These are phyloP conservation scores for Claviceps spartinae DNA, from an alignment of 2,329 filamentous ascomycete genomes.

Conservation along the genomic window DNA sequence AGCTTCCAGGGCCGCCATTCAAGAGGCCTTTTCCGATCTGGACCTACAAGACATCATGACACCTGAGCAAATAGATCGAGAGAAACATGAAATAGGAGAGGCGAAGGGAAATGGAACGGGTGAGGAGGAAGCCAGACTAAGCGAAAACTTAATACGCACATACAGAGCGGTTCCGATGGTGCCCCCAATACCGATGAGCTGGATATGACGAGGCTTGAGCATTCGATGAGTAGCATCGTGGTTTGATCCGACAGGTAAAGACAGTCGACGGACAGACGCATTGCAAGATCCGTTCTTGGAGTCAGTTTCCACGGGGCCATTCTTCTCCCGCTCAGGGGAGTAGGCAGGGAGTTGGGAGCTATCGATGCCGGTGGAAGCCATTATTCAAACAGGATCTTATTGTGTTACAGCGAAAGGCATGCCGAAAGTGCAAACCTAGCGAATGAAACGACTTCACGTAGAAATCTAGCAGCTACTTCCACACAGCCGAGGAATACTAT, in stretches of 20 bases:
- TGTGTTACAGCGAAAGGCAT: neutral
- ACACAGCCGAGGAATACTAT: no score
- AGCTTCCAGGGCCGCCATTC: slow-evolving; percentile 43
- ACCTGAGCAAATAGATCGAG: slow-evolving; percentile 9
- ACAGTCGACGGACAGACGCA: slow-evolving; percentile 4
- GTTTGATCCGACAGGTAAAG: slow-evolving; percentile 9
- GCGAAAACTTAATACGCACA: slow-evolving; percentile 19
- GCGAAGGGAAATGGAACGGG: neutral
- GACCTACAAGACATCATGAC: slow-evolving; percentile 18
- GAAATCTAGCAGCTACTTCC: no score
- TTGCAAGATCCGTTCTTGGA: neutral
- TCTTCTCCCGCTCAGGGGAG: slow-evolving; percentile 13
- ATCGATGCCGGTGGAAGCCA: slow-evolving; percentile 13
- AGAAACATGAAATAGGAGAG: neutral
- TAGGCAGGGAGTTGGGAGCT: slow-evolving; percentile 8
- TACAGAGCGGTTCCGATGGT: slow-evolving; percentile 50
- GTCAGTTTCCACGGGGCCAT: neutral
- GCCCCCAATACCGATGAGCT: slow-evolving; percentile 49
- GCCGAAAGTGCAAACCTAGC: neutral
- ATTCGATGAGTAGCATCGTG: slow-evolving; percentile 34
- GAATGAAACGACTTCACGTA: no score
- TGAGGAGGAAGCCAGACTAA: neutral
- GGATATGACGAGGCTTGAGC: slow-evolving; percentile 43
- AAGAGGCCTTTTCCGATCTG: slow-evolving; percentile 45
- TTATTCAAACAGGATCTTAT: slow-evolving; percentile 2